phyloP scores from a whole-genome alignment of 257 asterid genomes.

The Solanum pinnatisectum region DNA sequence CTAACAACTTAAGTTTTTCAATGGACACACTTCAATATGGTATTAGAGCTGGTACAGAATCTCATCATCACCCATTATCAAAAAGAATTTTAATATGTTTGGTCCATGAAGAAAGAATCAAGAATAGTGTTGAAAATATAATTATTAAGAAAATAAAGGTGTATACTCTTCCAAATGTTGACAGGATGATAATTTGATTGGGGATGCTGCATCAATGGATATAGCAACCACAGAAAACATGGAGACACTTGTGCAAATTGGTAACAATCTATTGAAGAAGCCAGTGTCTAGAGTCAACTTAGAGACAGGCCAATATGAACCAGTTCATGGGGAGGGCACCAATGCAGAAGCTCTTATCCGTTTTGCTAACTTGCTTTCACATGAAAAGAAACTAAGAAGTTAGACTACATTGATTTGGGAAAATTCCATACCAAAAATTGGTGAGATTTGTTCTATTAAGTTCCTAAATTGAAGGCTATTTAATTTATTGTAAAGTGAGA shows the following conservation, averaged over 20 bases:
- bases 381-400: conserved; percentile 25
- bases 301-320: conserved; percentile 46
- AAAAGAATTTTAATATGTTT: neutral
- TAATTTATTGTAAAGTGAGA: neutral
- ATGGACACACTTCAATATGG: neutral
- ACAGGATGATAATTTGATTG: conserved; percentile 37
- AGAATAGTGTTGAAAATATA: neutral
- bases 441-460: neutral
- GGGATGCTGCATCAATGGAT: conserved; percentile 47
- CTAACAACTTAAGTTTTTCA: neutral
- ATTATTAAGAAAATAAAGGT: neutral
- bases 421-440: neutral
- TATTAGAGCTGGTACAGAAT: neutral
- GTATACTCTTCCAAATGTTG: neutral
- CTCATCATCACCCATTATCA: neutral
- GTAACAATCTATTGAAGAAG: conserved; percentile 35
- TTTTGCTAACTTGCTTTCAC: conserved; percentile 53
- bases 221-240: conserved; percentile 29
- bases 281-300: conserved; percentile 50
- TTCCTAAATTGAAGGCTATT: neutral
- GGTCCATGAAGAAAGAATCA: neutral
- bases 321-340: conserved; percentile 49
- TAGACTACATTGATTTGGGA: neutral
- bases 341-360: conserved; percentile 49
- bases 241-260: conserved; percentile 37